Conservation (phyloP, 1,284 basidiomycete species). For the Neolentinus lepideus region DNA sequence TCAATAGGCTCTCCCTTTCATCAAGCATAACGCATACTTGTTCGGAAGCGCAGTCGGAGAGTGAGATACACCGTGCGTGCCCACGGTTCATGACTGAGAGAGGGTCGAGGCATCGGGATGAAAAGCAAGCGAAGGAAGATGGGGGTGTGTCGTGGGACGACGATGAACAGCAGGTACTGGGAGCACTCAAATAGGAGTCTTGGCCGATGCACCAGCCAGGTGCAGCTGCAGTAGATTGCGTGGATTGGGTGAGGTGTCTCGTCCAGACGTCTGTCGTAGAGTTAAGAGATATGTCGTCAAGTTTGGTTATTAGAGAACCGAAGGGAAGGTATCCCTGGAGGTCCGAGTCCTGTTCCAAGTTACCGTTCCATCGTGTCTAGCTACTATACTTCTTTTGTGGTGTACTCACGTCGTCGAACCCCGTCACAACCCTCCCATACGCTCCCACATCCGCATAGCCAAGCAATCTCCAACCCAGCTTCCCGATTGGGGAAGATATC, state of each 20-base stretch:
- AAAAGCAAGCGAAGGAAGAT: neutral
- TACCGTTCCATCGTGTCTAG: neutral
- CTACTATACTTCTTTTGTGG: neutral
- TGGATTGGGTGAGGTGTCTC: neutral
- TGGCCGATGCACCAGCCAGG: neutral
- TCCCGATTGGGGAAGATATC: conserved; percentile 6
- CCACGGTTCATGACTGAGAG: neutral
- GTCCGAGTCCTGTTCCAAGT: conserved; percentile 43
- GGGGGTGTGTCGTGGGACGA: neutral
- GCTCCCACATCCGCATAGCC: conserved; percentile 44
- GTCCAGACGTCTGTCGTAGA: neutral
- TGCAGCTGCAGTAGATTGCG: neutral
- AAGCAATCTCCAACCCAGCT: conserved; percentile 24
- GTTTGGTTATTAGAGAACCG: neutral
- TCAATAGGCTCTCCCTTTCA: conserved; percentile 8
- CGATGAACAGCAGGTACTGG: neutral
- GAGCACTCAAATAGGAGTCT: neutral
- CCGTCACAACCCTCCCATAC: conserved; percentile 43
- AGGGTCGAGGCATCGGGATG: neutral
- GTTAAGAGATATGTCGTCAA: neutral
- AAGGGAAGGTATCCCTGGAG: conserved; percentile 22
- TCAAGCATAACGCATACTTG: neutral
- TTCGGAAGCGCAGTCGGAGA: neutral
- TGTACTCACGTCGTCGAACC: conserved; percentile 37
- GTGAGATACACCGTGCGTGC: neutral